Conservation (phyloP, 768 basidiomycete genomes). For the Tulasnella sp. region DNA sequence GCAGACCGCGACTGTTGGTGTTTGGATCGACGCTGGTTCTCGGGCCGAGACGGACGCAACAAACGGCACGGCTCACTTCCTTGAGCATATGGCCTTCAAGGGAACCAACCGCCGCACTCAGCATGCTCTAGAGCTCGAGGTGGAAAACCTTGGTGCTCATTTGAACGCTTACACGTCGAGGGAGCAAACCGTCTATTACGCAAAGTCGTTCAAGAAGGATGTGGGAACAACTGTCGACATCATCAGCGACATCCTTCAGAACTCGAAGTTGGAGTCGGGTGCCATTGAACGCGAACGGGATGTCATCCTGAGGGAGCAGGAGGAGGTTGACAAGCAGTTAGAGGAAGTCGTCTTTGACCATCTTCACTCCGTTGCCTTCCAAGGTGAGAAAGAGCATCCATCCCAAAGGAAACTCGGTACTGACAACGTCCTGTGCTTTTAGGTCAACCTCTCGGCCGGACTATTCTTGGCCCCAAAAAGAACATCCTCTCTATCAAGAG, state of each 20-base stretch:
- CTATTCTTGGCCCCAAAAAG: conserved; percentile 93
- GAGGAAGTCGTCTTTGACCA: conserved; percentile 99
- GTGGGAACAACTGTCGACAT: conserved; percentile 90
- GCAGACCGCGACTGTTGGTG: conserved; percentile 97
- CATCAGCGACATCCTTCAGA: conserved; percentile 96
- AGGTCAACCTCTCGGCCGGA: conserved; percentile 95
- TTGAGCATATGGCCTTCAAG: conserved; percentile 99
- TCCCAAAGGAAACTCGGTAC: neutral
- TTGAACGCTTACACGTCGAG: conserved; percentile 98
- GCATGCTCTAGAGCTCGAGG: conserved; percentile 90
- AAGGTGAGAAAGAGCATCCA: conserved; percentile 59
- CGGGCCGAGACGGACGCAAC: conserved; percentile 95
- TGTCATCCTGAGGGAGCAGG: conserved; percentile 95
- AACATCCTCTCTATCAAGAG: conserved; percentile 96
- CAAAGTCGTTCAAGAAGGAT: conserved; percentile 97
- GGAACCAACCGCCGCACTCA: conserved; percentile 89
- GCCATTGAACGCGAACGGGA: conserved; percentile 96
- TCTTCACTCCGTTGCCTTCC: conserved; percentile 94
- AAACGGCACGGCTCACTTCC: conserved; percentile 96
- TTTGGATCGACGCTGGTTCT: conserved; percentile 99
- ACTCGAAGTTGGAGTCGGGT: conserved; percentile 83
- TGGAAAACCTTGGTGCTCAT: conserved; percentile 97
- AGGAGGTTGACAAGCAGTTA: conserved; percentile 98
- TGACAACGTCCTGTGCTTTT: conserved; percentile 25
- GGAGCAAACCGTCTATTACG: conserved; percentile 99